phyloP scores from a whole-genome alignment of 2,329 filamentous ascomycete genomes.

The Colletotrichum cuscutae region DNA sequence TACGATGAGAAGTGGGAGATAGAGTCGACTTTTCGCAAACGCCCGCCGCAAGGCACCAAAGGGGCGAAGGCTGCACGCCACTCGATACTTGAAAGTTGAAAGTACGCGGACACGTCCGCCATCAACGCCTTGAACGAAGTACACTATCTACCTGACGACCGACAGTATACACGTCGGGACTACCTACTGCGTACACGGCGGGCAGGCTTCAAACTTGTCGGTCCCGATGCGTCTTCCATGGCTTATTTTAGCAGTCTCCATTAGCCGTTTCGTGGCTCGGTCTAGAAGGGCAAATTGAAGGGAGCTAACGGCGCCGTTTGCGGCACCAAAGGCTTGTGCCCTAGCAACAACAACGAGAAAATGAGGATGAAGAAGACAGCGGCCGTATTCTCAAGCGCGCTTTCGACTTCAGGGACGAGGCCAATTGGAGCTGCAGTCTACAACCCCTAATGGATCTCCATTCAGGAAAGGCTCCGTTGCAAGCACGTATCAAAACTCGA shows the following conservation, averaged over 20 bases:
- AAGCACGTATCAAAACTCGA: background rate
- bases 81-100: background rate
- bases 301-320: constrained; percentile 3
- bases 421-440: background rate
- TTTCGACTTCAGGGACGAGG: background rate
- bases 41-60: background rate
- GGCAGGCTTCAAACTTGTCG: background rate
- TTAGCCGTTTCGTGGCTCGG: background rate
- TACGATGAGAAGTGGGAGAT: background rate
- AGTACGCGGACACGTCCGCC: background rate
- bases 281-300: constrained; percentile 5
- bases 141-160: too few species aligned
- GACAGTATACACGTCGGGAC: too few species aligned
- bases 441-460: background rate
- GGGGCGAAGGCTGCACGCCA: background rate
- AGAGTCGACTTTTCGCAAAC: background rate
- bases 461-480: background rate
- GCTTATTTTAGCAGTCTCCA: constrained; percentile 17
- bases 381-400: background rate
- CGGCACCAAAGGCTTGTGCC: background rate
- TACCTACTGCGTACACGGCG: background rate
- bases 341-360: background rate
- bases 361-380: background rate
- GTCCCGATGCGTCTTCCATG: background rate
- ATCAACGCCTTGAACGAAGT: background rate